Conservation (phyloP, 73 alveolate genomes). For the Stentor roeselii region DNA sequence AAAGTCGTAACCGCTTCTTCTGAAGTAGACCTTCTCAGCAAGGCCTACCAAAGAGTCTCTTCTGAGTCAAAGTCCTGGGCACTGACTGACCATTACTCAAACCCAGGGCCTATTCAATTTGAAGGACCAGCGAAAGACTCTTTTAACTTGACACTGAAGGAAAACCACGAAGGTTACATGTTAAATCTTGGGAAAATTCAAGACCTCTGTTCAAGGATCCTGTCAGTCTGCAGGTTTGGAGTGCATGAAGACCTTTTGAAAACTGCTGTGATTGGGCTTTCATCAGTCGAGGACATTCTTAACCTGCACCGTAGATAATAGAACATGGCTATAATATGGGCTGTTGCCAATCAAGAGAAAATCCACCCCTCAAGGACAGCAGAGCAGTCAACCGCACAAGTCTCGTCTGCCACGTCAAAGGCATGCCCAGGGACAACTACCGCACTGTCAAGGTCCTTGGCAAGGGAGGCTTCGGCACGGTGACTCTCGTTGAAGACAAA, state of each 20-base stretch:
- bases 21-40: slow-evolving; percentile 64
- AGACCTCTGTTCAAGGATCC: slow-evolving; percentile 5
- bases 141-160: slow-evolving; percentile 30
- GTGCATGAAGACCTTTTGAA: slow-evolving; percentile 20
- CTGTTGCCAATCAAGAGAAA: too few relatives aligned
- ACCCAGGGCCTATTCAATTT: slow-evolving; percentile 85
- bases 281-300: not conserved
- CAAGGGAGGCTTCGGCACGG: too few relatives aligned
- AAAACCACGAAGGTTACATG: slow-evolving; percentile 31
- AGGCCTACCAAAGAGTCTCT: slow-evolving; percentile 18
- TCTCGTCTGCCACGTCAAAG: too few relatives aligned
- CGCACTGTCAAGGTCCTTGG: too few relatives aligned
- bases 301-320: slow-evolving; percentile 13
- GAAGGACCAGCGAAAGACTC: slow-evolving; percentile 28
- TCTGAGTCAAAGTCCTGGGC: slow-evolving; percentile 55
- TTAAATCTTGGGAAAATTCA: slow-evolving; percentile 34
- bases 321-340: too few relatives aligned
- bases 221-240: slow-evolving; percentile 29
- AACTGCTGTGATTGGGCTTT: slow-evolving; percentile 20
- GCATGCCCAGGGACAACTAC: too few relatives aligned
- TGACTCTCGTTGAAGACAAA: too few relatives aligned
- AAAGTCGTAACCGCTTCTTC: slow-evolving; percentile 56
- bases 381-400: too few relatives aligned
- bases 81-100: slow-evolving; percentile 58
- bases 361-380: too few relatives aligned